Percentiles rank a stretch among this genome's conserved stretches.
These are phyloP conservation scores for Leccinum sublutescens DNA, from an alignment of 768 basidiomycete genomes.

Conservation along the genomic window DNA sequence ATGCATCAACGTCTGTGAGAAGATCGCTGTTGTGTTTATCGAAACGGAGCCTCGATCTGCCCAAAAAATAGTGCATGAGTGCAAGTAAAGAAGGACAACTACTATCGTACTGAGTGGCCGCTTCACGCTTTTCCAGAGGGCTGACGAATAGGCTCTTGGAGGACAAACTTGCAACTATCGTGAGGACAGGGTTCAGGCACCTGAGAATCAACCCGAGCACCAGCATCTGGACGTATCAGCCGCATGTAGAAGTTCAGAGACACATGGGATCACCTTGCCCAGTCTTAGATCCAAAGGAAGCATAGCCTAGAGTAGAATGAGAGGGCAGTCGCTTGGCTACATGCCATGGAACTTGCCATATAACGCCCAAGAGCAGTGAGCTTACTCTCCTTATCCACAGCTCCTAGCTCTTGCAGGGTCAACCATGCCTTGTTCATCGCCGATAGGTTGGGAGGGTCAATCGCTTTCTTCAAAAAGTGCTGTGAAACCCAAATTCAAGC, in stretches of 20 bases:
- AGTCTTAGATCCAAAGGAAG: slow-evolving; percentile 88
- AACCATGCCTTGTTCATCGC: slow-evolving; percentile 78
- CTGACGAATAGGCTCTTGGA: slow-evolving; percentile 84
- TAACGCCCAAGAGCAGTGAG: slow-evolving; percentile 83
- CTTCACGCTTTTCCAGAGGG: slow-evolving; percentile 82
- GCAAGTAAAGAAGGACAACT: not conserved
- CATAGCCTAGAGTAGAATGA: slow-evolving; percentile 51
- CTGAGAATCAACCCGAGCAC: slow-evolving; percentile 80
- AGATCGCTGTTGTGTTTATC: slow-evolving; percentile 75
- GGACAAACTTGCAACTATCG: slow-evolving; percentile 79
- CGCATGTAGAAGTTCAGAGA: not conserved
- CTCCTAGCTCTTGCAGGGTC: slow-evolving; percentile 74
- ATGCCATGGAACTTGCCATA: slow-evolving; percentile 45
- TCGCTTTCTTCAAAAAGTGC: slow-evolving; percentile 68
- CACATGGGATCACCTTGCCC: slow-evolving; percentile 57
- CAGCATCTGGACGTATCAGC: slow-evolving; percentile 78
- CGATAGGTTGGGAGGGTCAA: slow-evolving; percentile 75
- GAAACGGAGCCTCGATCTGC: slow-evolving; percentile 73
- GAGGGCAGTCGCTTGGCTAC: not conserved
- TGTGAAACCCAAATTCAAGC: slow-evolving; percentile 23
- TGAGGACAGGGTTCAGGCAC: slow-evolving; percentile 78
- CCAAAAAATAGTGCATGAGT: not conserved
- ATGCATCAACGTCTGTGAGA: slow-evolving; percentile 78
- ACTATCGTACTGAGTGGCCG: slow-evolving; percentile 59
- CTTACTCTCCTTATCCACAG: slow-evolving; percentile 58